Conservation (phyloP, 2,329 filamentous ascomycete genomes). For the Fusarium sp. region DNA sequence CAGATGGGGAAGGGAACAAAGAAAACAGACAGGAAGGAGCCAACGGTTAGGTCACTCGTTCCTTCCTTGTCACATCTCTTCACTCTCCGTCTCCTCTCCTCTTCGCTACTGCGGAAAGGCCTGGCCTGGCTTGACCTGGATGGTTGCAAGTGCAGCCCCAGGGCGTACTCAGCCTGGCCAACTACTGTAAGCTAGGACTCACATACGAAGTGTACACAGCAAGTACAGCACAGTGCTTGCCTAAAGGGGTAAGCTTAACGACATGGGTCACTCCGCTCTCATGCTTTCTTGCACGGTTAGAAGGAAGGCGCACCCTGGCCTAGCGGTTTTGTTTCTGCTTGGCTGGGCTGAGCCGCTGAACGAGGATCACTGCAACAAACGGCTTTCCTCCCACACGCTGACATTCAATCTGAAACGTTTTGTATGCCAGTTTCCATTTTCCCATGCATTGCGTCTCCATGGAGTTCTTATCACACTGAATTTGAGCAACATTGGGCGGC, state of each 20-base stretch:
- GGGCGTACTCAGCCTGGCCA: conserved; percentile 28
- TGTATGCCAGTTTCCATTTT: background rate
- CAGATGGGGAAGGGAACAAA: conserved; percentile 29
- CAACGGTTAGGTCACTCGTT: background rate
- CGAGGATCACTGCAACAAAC: conserved; percentile 1
- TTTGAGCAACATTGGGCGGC: background rate
- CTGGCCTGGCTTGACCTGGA: conserved; percentile 29
- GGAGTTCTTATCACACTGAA: background rate
- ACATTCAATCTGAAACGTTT: conserved; percentile 14
- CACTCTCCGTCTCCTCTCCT: conserved; percentile 1
- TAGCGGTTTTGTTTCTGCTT: conserved; percentile 21
- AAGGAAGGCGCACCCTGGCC: background rate
- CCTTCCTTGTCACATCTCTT: conserved; percentile 28
- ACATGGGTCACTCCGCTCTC: conserved; percentile 2
- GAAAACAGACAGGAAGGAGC: conserved; percentile 16
- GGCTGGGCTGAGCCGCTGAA: conserved; percentile 13
- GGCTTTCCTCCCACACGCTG: conserved; percentile 6
- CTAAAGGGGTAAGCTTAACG: conserved; percentile 12
- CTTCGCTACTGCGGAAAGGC: conserved; percentile 31
- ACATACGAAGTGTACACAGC: conserved; percentile 14
- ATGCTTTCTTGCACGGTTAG: conserved; percentile 1
- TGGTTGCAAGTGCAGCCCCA: conserved; percentile 31
- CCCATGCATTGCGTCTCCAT: background rate
- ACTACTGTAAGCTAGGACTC: conserved; percentile 24
- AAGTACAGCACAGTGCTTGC: conserved; percentile 22